Evolutionary conservation across 345 rosid species (phyloP), one percentile per base, ranked within the genome.

Genomic region (Aegle marmelos): DNA sequence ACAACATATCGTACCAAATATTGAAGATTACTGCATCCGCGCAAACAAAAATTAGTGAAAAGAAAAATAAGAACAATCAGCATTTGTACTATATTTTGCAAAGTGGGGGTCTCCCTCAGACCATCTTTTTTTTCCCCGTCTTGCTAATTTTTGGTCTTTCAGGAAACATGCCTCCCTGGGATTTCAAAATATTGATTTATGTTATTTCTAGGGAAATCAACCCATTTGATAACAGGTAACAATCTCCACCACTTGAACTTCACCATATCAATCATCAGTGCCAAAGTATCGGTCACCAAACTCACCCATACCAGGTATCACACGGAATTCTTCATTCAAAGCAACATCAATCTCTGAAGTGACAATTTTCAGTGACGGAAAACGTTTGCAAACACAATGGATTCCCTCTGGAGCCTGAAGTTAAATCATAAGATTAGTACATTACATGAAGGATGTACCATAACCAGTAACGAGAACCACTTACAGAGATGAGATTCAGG

Each of bases 261-360:
- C 34, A 25, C 66, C 24, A 50, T 83, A 65, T 85, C 83, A 95
- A 81, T 97, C 98, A 77, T 97, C 98, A 9, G 99, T 97, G 8
- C 99, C 98, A 62, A 97, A 97, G 90, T 97, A 97, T 10, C 98
- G 97, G 84, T 97, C 99, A 1, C 99, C 99, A 73, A 91, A 97
- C 90, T 97, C 98, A 30, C 98, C 99, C 95, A 97, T 77, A 27
- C 99, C 99, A 13, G 99, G 99, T 82, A 97, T 88, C 39, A 96
- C 98, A 10, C 97, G 92, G 81, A 84, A 97, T 76, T 94, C 99
- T 77, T 92, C 91, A 64, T 97, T 94, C 75, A 94, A 80, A 13
- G 93, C 83, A 81, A 75, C 93, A 68, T 97, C 98, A 63, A 97
- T 97, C 86, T 97, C 99, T 3, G 98, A 97, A 27, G 99, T 97